These are phyloP conservation scores for Cucumis variabilis DNA, from an alignment of 331 rosid species.

Conservation along the genomic window DNA sequence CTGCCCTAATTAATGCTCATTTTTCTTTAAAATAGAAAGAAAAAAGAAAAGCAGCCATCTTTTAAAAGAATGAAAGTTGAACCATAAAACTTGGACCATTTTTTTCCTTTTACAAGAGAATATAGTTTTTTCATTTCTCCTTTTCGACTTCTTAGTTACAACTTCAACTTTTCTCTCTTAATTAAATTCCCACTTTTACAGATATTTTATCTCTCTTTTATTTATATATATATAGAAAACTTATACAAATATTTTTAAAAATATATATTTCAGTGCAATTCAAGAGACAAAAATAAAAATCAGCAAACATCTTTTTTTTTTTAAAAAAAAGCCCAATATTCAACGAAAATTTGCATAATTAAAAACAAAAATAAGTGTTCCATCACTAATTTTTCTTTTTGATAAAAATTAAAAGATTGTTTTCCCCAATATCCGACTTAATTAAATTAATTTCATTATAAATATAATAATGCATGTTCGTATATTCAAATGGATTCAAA, in stretches of 20 bases:
- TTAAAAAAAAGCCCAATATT: too few species aligned
- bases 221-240: too few species aligned
- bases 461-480: not conserved
- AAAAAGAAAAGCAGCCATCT: too few species aligned
- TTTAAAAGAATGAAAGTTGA: too few species aligned
- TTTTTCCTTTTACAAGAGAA: not conserved
- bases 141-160: not conserved
- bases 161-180: not conserved
- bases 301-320: not conserved
- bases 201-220: too few species aligned
- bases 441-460: not conserved
- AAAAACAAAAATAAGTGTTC: too few species aligned
- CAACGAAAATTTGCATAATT: too few species aligned
- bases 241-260: not conserved
- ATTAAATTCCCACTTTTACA: not conserved
- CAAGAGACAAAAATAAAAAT: not conserved
- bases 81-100: not conserved
- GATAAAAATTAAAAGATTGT: not conserved
- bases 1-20: too few species aligned
- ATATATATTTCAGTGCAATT: not conserved
- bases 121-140: not conserved
- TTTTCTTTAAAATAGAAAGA: too few species aligned
- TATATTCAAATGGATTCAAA: not conserved
- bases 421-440: not conserved
- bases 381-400: too few species aligned